Percentiles rank a stretch among this genome's conserved stretches.
Evolutionary conservation across 768 basidiomycete genomes (phyloP).

Genomic region (Agaricus subrufescens): DNA sequence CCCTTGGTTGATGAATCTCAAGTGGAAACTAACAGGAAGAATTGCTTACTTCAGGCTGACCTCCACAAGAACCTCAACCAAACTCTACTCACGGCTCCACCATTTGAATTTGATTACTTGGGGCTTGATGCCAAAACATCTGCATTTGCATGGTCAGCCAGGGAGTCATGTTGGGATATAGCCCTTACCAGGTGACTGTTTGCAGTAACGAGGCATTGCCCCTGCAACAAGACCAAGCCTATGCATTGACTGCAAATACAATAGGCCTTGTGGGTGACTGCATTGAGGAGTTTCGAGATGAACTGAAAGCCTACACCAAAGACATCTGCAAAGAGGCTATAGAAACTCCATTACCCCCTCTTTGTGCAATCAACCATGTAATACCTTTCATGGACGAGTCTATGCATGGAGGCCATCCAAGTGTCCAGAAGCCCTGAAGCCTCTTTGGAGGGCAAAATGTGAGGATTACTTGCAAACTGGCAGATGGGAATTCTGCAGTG

Average conservation of each 20-base stretch:
- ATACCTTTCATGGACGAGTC: slow-evolving; percentile 32
- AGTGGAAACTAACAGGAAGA: too few relatives aligned
- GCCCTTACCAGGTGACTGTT: slow-evolving; percentile 20
- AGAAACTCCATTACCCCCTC: slow-evolving; percentile 30
- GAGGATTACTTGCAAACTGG: slow-evolving; percentile 20
- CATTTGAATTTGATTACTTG: too few relatives aligned
- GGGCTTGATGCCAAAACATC: too few relatives aligned
- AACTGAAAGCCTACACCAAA: slow-evolving; percentile 18
- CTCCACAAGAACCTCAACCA: too few relatives aligned
- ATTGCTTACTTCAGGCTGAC: too few relatives aligned
- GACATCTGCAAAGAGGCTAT: slow-evolving; percentile 20
- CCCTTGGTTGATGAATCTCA: too few relatives aligned
- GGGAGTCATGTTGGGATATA: slow-evolving; percentile 20
- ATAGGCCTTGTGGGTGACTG: slow-evolving; percentile 9
- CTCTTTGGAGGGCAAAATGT: slow-evolving; percentile 21
- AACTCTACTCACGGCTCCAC: too few relatives aligned
- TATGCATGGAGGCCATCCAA: slow-evolving; percentile 27
- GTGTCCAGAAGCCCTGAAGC: slow-evolving; percentile 29
- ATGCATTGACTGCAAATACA: slow-evolving; percentile 1
- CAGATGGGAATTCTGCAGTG: slow-evolving; percentile 23
- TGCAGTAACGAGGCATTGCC: slow-evolving; percentile 14
- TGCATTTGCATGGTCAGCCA: slow-evolving; percentile 22
- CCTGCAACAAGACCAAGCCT: not conserved
- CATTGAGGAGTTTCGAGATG: slow-evolving; percentile 9
- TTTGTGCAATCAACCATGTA: slow-evolving; percentile 34